Conservation (phyloP, 2,329 filamentous ascomycete species). For the Bertia moriformis region DNA sequence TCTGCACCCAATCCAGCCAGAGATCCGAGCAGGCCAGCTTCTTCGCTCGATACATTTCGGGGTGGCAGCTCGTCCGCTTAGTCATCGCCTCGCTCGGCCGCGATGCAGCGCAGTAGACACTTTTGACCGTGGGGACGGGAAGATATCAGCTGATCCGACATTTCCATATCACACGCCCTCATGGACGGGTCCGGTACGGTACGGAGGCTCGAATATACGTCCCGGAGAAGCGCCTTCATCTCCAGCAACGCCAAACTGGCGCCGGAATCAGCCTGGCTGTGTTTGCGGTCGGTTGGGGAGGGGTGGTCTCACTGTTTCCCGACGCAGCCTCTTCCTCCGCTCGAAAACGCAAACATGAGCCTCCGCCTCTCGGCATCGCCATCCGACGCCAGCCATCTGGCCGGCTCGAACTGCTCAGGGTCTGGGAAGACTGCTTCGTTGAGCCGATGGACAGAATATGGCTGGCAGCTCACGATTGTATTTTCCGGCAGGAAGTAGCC, state of each 20-base stretch:
- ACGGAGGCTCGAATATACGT: conserved; percentile 42
- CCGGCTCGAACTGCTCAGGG: conserved; percentile 64
- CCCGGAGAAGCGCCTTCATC: conserved; percentile 52
- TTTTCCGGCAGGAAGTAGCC: conserved; percentile 34
- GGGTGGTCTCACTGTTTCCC: conserved; percentile 57
- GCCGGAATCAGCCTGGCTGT: not conserved
- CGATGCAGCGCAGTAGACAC: conserved; percentile 37
- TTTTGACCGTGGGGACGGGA: conserved; percentile 43
- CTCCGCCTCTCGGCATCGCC: conserved; percentile 59
- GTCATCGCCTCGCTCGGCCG: conserved; percentile 8
- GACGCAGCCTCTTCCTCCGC: conserved; percentile 49
- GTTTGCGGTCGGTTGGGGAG: conserved; percentile 7
- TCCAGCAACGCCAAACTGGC: conserved; percentile 44
- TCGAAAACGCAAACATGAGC: conserved; percentile 51
- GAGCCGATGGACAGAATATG: conserved; percentile 43
- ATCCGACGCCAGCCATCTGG: conserved; percentile 64
- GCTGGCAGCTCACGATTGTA: conserved; percentile 45
- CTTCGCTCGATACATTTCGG: too few species aligned
- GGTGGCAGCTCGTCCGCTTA: too few species aligned
- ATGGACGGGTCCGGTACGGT: conserved; percentile 39
- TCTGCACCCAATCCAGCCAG: not conserved
- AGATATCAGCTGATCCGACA: conserved; percentile 56
- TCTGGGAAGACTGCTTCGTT: conserved; percentile 59
- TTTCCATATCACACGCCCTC: conserved; percentile 41
- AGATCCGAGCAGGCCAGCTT: not conserved